Evolutionary conservation across 1,284 basidiomycete genomes (phyloP), one percentile per base, ranked within the genome.

Genomic region (Mrakiaceae sp.): DNA sequence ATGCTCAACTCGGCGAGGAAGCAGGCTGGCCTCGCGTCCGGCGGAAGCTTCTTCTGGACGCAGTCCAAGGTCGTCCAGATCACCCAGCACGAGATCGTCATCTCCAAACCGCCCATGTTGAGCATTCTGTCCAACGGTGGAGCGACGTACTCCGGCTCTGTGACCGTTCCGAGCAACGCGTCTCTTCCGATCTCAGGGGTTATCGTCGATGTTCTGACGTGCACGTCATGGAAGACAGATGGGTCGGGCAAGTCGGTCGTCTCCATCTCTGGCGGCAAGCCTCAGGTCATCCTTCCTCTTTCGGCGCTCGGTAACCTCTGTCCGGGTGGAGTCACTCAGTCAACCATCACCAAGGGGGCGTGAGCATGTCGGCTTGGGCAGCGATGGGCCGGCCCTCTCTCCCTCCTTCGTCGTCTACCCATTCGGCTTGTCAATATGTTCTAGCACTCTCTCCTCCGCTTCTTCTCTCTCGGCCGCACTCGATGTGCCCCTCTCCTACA

Each of bases 81-180:
- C 69, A 72, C 78, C 69, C 65, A 75, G 55, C 77, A 80, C 65
- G 79, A 82, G 0, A 75, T 88, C 53, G 82, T 79, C 0, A 73
- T 87, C 43, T 81, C 79, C 58, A 89, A 89, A 74, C 77, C 81
- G 0, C 85, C 86, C 0, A 74, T 90, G 68, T 79, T 88, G 58
- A 76, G 83, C 6, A 78, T 88, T 14, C 73, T 89, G 61, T 83
- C 84, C 16, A 88, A 88, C 75, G 75, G 78, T 44, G 87, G 87
- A 49, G 39, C 48, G 8, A 53, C 61, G 12, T 52, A 27, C 8
- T 56, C 58, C 5, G 61, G 51, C 14, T 43, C 58, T 43, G 52
- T 66, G 52, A 48, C 16, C 16, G 40, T 66, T 16, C 58, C 61
- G 4, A 27, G 51, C 2, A 48, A 63, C 62, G 51, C 61, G 14